Base-by-base conservation (phyloP, 2,329 filamentous ascomycete genomes). In the Diaporthe amygdali region DNA sequence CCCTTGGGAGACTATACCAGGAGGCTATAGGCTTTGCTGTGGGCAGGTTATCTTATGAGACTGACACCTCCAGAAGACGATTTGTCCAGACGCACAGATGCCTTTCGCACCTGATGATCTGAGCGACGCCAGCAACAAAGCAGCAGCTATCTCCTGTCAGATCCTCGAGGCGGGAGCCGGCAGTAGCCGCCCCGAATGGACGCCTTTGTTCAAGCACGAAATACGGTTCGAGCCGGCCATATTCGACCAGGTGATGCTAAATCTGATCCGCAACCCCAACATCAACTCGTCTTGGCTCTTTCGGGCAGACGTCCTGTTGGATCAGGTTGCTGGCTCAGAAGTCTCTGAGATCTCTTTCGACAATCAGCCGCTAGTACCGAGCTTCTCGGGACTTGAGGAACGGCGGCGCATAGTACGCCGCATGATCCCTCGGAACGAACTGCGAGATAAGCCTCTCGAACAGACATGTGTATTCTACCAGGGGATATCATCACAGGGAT, bases 391-490 rank as follows among this genome's bases (percentile, higher is more conserved):
- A 59, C 85, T 85, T 71, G 74, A 79, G 32, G 83, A 90, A 39
- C 84, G 87, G 30, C 90, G 92, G 74, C 90, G 90, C 1, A 85
- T 97, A 25, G 88, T 97, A 9, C 88, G 95, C 71, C 92, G 87
- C 72, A 84, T 98, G 76, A 91, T 98, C 56, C 96, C 96, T 3
- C 87, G 96, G 64, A 97, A 97, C 80, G 89, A 91, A 3, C 87
- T 91, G 68, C 84, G 96, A 32, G 96, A 98, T 80, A 84, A 85
- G 25, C 86, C 92, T 1, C 81, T 98, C 74, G 88, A 94, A 70
- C 96, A 98, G 81, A 97, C 94, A 2, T 97, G 94, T 79, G 87
- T 94, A 69, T 88, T 95, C 73, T 94, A 94, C 79, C 76, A 77
- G 74, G 77, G 71, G 67, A 72, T 76, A 46, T 74, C 72, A 49